These are phyloP conservation scores for Xerocomus brunneocitrinus DNA, from an alignment of 768 basidiomycete genomes.

Conservation along the genomic window DNA sequence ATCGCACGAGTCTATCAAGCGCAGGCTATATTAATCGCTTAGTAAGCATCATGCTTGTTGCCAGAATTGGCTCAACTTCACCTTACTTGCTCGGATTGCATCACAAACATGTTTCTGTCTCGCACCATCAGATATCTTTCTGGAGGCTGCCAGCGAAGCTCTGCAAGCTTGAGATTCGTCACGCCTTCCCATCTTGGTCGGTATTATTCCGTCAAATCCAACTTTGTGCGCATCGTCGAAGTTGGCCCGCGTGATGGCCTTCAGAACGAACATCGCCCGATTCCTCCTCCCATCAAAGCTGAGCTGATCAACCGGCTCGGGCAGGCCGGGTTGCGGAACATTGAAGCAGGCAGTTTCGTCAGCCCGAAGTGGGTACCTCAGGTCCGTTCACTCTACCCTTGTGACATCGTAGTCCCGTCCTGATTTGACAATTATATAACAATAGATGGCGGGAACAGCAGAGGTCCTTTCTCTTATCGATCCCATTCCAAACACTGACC, in stretches of 20 bases:
- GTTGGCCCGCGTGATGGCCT: conserved; percentile 90
- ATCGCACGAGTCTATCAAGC: too few relatives aligned
- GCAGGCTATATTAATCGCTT: too few relatives aligned
- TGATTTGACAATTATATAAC: not conserved
- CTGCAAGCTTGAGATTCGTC: not conserved
- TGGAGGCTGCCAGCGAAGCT: not conserved
- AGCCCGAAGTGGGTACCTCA: conserved; percentile 94
- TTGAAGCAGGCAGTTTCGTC: conserved; percentile 89
- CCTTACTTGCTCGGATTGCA: not conserved
- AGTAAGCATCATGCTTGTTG: too few relatives aligned
- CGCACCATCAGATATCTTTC: conserved; percentile 2
- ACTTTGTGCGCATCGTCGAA: conserved; percentile 61
- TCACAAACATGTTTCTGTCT: conserved; percentile 9
- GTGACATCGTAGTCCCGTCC: not conserved
- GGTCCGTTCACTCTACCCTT: conserved; percentile 32
- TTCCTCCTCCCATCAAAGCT: conserved; percentile 70
- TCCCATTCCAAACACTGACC: conserved; percentile 50
- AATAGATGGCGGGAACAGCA: conserved; percentile 82
- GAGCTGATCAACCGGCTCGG: conserved; percentile 76
- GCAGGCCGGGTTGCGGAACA: conserved; percentile 58
- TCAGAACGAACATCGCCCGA: conserved; percentile 77
- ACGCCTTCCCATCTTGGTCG: not conserved
- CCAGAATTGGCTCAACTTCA: not conserved
- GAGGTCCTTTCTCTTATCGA: conserved; percentile 63
- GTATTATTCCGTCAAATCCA: conserved; percentile 10